Evolutionary conservation across 495 filamentous ascomycete species (phyloP).

Genomic region (Penicillium macrosclerotiorum): DNA sequence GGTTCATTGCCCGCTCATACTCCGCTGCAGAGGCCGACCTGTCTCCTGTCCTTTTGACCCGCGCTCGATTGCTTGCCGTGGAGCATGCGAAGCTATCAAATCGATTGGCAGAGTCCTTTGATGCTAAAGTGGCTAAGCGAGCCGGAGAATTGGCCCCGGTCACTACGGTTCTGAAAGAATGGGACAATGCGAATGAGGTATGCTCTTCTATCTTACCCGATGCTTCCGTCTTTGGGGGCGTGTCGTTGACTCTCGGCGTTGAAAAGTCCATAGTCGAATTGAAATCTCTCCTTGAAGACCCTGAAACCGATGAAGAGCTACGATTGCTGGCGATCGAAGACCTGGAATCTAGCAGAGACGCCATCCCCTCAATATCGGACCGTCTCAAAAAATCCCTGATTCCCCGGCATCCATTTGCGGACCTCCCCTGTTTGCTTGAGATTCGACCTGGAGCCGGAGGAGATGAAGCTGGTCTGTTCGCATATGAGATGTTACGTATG

Average conservation of each 20-base stretch:
- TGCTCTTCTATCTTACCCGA: conserved; percentile 1
- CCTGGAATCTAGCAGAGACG: conserved; percentile 57
- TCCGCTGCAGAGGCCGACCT: conserved; percentile 43
- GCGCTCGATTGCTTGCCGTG: conserved; percentile 60
- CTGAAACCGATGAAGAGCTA: conserved; percentile 60
- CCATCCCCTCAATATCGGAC: conserved; percentile 57
- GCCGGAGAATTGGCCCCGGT: conserved; percentile 73
- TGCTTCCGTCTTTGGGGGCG: background rate
- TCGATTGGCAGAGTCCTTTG: conserved; percentile 61
- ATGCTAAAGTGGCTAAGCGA: conserved; percentile 69
- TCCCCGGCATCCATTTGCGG: conserved; percentile 88
- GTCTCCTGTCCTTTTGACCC: conserved; percentile 58
- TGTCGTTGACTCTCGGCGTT: background rate
- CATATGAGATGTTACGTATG: conserved; percentile 83
- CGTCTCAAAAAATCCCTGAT: conserved; percentile 73
- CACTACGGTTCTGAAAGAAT: conserved; percentile 66
- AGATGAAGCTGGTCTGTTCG: conserved; percentile 85
- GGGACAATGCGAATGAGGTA: conserved; percentile 47
- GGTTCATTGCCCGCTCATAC: conserved; percentile 3
- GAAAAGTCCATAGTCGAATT: conserved; percentile 60
- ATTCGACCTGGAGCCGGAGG: conserved; percentile 93
- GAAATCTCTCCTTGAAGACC: conserved; percentile 55
- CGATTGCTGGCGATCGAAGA: conserved; percentile 74
- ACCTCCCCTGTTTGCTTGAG: conserved; percentile 87
- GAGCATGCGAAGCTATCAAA: conserved; percentile 67